Percentiles rank a stretch among this genome's conserved stretches.
These are phyloP conservation scores for Pestalotiopsis sp. DNA, from an alignment of 2,329 filamentous ascomycete genomes.

Conservation along the genomic window DNA sequence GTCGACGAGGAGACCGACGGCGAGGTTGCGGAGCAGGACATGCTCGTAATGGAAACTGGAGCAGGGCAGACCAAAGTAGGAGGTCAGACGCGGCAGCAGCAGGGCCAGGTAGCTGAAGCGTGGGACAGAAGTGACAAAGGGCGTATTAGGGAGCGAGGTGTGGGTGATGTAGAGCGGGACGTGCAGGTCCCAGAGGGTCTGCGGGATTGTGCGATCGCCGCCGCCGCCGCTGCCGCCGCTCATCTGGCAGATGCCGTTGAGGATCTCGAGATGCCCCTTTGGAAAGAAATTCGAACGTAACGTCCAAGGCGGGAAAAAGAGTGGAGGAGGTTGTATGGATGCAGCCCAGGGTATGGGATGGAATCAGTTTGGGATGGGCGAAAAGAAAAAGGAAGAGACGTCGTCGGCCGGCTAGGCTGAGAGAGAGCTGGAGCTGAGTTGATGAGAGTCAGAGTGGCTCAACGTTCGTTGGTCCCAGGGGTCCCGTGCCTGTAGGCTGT, in stretches of 20 bases:
- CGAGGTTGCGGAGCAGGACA: conserved; percentile 34
- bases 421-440: too few species aligned
- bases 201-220: conserved; percentile 33
- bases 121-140: conserved; percentile 57
- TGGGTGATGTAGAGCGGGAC: conserved; percentile 60
- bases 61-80: conserved; percentile 56
- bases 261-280: background rate
- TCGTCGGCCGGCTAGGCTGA: too few species aligned
- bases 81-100: conserved; percentile 55
- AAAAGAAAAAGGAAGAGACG: too few species aligned
- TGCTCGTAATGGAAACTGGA: conserved; percentile 59
- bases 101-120: conserved; percentile 63
- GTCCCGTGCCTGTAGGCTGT: too few species aligned
- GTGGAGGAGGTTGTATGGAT: background rate
- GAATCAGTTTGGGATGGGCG: too few species aligned
- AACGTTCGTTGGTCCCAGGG: too few species aligned
- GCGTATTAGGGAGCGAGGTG: conserved; percentile 44
- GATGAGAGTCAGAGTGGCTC: too few species aligned
- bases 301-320: background rate
- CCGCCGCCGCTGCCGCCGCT: conserved; percentile 1
- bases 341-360: background rate
- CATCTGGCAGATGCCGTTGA: background rate
- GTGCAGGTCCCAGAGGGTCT: conserved; percentile 56
- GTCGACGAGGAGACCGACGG: conserved; percentile 47
- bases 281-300: background rate